phyloP scores from a whole-genome alignment of 108 stramenopile genomes.

The Nannochloropsis gaditana region DNA sequence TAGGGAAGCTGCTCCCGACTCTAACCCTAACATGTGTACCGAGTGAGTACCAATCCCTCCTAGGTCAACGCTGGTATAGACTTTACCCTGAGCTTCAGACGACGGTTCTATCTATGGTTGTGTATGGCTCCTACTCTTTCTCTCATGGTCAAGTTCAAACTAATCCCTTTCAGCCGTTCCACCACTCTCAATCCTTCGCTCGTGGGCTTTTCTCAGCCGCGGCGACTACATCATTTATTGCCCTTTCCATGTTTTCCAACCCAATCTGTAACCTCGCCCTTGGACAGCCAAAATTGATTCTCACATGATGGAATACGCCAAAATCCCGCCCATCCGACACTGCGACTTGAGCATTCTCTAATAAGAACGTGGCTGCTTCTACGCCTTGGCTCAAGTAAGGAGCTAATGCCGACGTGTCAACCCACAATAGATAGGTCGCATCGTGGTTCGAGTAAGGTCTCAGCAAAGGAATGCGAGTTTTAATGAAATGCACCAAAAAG shows the following conservation, averaged over 20 bases:
- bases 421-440: constrained; percentile 45
- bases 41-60: no score
- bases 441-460: constrained; percentile 32
- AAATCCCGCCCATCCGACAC: constrained; percentile 39
- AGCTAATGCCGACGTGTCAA: constrained; percentile 20
- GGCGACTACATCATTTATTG: constrained; percentile 17
- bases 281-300: constrained; percentile 44
- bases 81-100: no score
- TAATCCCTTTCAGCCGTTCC: no score
- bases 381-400: constrained; percentile 8
- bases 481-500: constrained; percentile 26
- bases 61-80: no score
- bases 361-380: constrained; percentile 25
- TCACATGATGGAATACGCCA: constrained; percentile 33
- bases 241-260: constrained; percentile 33
- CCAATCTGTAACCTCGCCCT: constrained; percentile 33
- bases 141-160: no score
- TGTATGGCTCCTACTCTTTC: no score
- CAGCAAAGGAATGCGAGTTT: constrained; percentile 29
- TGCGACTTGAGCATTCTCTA: constrained; percentile 34
- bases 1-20: no score
- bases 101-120: no score
- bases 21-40: no score
- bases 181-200: no score
- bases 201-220: not conserved